These are phyloP conservation scores for Solanum peruvianum DNA, from an alignment of 257 asterid species.

Conservation along the genomic window DNA sequence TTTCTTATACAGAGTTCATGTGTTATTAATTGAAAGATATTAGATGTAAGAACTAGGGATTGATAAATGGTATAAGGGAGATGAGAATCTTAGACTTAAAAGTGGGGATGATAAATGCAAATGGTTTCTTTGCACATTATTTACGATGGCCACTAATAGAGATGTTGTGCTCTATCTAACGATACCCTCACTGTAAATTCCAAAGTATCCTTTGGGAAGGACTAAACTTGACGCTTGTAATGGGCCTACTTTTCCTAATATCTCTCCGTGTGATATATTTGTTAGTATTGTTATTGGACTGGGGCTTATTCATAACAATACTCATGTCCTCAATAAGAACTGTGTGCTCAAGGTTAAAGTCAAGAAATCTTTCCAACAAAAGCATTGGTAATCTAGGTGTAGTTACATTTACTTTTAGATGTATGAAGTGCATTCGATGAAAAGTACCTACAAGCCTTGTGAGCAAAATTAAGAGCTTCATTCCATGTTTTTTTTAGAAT, in stretches of 20 bases:
- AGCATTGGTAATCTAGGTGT: neutral
- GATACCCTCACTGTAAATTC: neutral
- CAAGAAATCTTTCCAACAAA: neutral
- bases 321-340: neutral
- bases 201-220: neutral
- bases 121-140: too few species aligned
- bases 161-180: neutral
- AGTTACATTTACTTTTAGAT: neutral
- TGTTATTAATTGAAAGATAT: too few species aligned
- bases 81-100: too few species aligned
- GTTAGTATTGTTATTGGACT: neutral
- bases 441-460: neutral
- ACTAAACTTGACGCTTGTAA: neutral
- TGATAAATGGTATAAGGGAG: neutral
- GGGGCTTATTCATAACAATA: neutral
- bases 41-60: neutral
- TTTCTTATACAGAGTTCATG: too few species aligned
- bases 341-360: neutral
- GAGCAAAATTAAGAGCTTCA: neutral
- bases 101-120: too few species aligned
- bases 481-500: neutral
- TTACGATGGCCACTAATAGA: neutral
- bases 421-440: neutral
- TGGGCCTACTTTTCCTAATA: neutral
- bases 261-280: neutral